Evolutionary conservation across 768 basidiomycete genomes (phyloP).

Genomic region (Amanita subjunquillea): DNA sequence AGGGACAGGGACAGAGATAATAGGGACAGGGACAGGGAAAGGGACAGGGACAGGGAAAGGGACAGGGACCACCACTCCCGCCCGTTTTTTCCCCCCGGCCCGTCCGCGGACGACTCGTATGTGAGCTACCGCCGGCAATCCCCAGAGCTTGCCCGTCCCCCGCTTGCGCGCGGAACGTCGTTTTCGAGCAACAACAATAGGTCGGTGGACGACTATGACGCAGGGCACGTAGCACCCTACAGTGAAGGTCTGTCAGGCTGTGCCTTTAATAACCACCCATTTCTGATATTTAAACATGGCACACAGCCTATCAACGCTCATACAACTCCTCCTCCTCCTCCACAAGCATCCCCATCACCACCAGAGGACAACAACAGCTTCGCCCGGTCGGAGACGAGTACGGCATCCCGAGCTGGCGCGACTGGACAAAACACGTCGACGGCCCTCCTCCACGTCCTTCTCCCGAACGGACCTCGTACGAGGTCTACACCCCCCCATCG

Average conservation of each 20-base stretch:
- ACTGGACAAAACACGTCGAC: background rate
- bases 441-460: background rate
- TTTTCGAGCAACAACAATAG: background rate
- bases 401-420: background rate
- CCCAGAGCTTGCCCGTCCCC: background rate
- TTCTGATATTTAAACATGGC: background rate
- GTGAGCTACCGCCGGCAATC: background rate
- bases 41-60: background rate
- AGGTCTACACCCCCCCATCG: background rate
- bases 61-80: background rate
- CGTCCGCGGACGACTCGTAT: conserved; percentile 2
- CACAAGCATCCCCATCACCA: conserved; percentile 3
- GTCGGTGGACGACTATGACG: conserved; percentile 2
- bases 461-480: conserved; percentile 1
- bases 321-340: background rate
- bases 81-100: background rate
- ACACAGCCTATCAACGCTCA: background rate
- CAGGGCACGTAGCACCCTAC: background rate
- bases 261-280: background rate
- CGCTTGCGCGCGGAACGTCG: background rate
- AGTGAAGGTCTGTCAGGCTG: background rate
- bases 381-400: background rate
- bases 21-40: background rate
- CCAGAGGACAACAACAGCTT: background rate
- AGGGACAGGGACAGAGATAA: too few species aligned